Percentiles rank a stretch among this genome's conserved stretches.
Evolutionary conservation across 1,284 basidiomycete genomes (phyloP).

Genomic region (Malassezia sympodialis): DNA sequence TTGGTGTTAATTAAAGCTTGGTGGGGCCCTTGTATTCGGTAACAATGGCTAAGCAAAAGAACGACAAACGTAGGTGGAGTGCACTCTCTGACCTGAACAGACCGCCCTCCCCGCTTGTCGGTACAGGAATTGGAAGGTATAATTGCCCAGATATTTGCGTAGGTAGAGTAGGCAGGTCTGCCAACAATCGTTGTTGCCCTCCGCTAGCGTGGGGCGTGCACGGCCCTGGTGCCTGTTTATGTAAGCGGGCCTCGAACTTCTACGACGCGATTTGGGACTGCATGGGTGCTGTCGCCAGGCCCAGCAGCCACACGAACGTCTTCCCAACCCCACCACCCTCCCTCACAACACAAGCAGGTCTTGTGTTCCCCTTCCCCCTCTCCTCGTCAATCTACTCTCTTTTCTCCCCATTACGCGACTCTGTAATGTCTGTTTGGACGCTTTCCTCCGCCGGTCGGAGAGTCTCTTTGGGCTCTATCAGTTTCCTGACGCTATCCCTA

Average conservation of each 20-base stretch:
- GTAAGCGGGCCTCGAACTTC: background rate
- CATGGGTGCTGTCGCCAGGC: background rate
- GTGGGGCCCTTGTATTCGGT: slow-evolving; percentile 11
- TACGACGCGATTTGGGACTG: background rate
- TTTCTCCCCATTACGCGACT: background rate
- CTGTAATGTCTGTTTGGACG: background rate
- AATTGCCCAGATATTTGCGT: background rate
- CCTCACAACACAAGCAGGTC: background rate
- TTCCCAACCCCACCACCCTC: background rate
- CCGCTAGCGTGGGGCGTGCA: background rate
- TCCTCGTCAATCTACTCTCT: background rate
- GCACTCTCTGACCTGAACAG: background rate
- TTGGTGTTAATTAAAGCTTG: background rate
- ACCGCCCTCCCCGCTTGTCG: background rate
- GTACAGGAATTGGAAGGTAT: slow-evolving; percentile 8
- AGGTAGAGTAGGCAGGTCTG: background rate
- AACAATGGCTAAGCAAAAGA: slow-evolving; percentile 2
- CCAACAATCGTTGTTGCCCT: too few species aligned
- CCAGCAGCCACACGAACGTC: too few species aligned
- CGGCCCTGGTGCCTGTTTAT: background rate
- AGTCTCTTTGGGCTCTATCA: background rate
- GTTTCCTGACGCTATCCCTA: background rate
- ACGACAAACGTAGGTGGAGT: background rate
- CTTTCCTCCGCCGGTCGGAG: slow-evolving; percentile 11
- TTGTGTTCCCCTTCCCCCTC: background rate